These are phyloP conservation scores for Calophaca sinica DNA, from an alignment of 306 rosid species.

Conservation along the genomic window DNA sequence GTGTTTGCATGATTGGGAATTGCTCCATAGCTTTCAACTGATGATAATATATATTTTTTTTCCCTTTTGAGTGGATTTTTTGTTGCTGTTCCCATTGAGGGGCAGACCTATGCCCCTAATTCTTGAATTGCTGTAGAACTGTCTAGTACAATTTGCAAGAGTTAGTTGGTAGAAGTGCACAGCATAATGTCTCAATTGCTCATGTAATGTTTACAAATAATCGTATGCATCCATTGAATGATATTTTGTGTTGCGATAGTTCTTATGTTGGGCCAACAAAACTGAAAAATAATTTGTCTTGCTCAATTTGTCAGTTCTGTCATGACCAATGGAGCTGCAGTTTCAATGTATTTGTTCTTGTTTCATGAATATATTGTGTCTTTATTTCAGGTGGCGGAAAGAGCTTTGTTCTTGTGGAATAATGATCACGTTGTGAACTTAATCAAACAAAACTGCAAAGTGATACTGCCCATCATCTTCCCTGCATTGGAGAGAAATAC, in stretches of 20 bases:
- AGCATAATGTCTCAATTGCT: slow-evolving; percentile 28
- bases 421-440: slow-evolving; percentile 78
- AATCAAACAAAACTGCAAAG: slow-evolving; percentile 72
- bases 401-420: slow-evolving; percentile 85
- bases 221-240: neutral
- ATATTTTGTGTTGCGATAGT: neutral
- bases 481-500: slow-evolving; percentile 81
- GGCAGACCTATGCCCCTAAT: neutral
- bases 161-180: neutral
- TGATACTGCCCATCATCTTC: slow-evolving; percentile 75
- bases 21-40: neutral
- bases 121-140: neutral
- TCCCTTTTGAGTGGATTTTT: neutral
- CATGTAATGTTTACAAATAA: slow-evolving; percentile 7
- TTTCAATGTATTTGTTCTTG: slow-evolving; percentile 4
- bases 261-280: slow-evolving; percentile 31
- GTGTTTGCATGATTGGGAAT: slow-evolving; percentile 23
- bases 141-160: slow-evolving; percentile 9
- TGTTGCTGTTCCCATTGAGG: neutral
- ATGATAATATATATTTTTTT: neutral
- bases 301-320: neutral
- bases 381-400: slow-evolving; percentile 74
- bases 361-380: slow-evolving; percentile 1
- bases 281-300: neutral
- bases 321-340: neutral